Conservation (phyloP, 768 basidiomycete species). For the Lentinula sp. region DNA sequence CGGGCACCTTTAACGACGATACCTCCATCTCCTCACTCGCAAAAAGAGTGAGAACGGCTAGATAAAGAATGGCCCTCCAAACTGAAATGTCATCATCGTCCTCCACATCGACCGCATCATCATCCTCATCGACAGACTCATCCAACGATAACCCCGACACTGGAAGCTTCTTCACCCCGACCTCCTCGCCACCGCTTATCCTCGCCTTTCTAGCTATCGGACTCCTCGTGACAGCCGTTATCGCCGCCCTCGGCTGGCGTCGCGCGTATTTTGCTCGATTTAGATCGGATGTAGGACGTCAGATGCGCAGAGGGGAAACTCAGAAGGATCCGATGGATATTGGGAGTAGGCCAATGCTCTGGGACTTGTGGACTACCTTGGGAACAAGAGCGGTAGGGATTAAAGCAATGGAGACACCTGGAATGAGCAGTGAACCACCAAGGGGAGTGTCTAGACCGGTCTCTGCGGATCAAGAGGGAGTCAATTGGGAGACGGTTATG, state of each 20-base stretch:
- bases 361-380: background rate
- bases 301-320: background rate
- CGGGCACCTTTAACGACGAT: background rate
- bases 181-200: background rate
- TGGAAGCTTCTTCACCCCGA: background rate
- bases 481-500: slow-evolving; percentile 33
- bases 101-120: background rate
- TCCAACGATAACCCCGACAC: background rate
- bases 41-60: too few species aligned
- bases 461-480: slow-evolving; percentile 7
- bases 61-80: background rate
- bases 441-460: background rate
- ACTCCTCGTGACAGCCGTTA: background rate
- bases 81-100: background rate
- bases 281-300: background rate
- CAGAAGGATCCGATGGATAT: background rate
- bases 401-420: background rate
- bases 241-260: slow-evolving; percentile 2
- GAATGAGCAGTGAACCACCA: background rate
- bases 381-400: background rate
- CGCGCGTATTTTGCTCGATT: background rate
- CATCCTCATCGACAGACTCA: background rate
- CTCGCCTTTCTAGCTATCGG: slow-evolving; percentile 2
- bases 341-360: background rate
- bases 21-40: background rate